Percentiles rank a stretch among this genome's conserved stretches.
Conservation (phyloP, 495 filamentous ascomycete species). For the Xylaria sp. region DNA sequence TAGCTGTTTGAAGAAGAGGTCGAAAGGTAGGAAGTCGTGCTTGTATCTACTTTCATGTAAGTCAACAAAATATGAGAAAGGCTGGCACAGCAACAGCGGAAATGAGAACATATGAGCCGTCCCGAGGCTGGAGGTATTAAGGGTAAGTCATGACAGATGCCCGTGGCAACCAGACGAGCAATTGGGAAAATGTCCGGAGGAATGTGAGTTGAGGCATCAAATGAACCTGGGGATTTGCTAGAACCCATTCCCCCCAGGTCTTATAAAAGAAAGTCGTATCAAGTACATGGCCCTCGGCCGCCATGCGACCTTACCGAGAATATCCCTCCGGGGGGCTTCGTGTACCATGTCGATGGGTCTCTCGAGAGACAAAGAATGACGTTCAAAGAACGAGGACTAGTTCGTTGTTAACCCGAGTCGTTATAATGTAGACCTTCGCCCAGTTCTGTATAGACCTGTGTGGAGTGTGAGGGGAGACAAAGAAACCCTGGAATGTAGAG, state of each 20-base stretch:
- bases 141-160: conserved; percentile 36
- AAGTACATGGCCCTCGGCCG: conserved; percentile 24
- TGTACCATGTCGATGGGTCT: conserved; percentile 27
- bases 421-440: conserved; percentile 35
- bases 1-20: conserved; percentile 28
- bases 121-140: conserved; percentile 37
- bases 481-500: conserved; percentile 41
- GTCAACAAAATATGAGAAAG: conserved; percentile 45
- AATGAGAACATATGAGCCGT: conserved; percentile 39
- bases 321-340: conserved; percentile 23
- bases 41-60: conserved; percentile 38
- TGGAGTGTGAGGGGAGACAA: conserved; percentile 32
- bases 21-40: conserved; percentile 28
- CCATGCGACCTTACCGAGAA: conserved; percentile 22
- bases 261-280: conserved; percentile 39
- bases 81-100: conserved; percentile 44
- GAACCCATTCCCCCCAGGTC: conserved; percentile 29
- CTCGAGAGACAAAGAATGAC: conserved; percentile 35
- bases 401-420: conserved; percentile 39
- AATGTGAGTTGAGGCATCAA: conserved; percentile 42
- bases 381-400: conserved; percentile 40
- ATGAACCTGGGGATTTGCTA: conserved; percentile 25
- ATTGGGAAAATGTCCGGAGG: conserved; percentile 33
- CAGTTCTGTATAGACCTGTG: conserved; percentile 20
- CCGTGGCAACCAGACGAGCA: conserved; percentile 38